Evolutionary conservation across 1,139 yeast genomes (phyloP).

Genomic region (Lodderomyces theae): DNA sequence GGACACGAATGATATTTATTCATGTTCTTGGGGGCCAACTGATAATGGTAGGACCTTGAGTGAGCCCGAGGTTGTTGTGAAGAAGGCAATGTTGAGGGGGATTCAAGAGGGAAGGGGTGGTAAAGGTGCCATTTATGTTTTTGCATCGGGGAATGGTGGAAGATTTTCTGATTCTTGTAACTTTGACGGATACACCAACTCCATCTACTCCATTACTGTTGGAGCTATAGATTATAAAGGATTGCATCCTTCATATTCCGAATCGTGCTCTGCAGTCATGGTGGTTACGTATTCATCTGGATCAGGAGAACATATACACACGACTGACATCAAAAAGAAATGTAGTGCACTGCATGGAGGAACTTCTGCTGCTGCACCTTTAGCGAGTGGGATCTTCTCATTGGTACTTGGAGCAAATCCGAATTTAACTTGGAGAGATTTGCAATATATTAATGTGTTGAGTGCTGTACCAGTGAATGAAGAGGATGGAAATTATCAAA

Average conservation of each 20-base stretch:
- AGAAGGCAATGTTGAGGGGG: constrained; percentile 80
- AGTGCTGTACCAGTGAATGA: constrained; percentile 70
- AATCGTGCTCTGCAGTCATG: constrained; percentile 92
- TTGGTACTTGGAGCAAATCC: constrained; percentile 81
- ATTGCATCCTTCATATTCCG: constrained; percentile 83
- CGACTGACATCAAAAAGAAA: constrained; percentile 75
- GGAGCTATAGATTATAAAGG: constrained; percentile 91
- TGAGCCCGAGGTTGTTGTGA: constrained; percentile 76
- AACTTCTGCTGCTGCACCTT: constrained; percentile 98
- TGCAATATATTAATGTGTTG: constrained; percentile 78
- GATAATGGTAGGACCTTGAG: constrained; percentile 89
- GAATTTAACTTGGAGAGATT: constrained; percentile 90
- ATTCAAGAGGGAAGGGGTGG: constrained; percentile 78
- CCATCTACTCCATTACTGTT: constrained; percentile 91
- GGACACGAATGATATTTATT: constrained; percentile 84
- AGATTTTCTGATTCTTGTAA: constrained; percentile 83
- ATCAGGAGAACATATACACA: constrained; percentile 83
- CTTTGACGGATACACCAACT: constrained; percentile 96
- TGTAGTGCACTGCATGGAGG: constrained; percentile 88
- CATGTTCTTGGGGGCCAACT: constrained; percentile 99
- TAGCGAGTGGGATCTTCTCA: constrained; percentile 93
- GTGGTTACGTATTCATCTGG: constrained; percentile 96
- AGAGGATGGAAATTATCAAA: constrained; percentile 69
- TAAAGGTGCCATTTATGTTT: constrained; percentile 87
- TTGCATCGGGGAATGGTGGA: constrained; percentile 97